A percentile compares a stretch with the other conserved stretches of the same genome.
phyloP scores from a whole-genome alignment of 2,329 filamentous ascomycete species.

The Pseudovirgaria hyperparasitica region DNA sequence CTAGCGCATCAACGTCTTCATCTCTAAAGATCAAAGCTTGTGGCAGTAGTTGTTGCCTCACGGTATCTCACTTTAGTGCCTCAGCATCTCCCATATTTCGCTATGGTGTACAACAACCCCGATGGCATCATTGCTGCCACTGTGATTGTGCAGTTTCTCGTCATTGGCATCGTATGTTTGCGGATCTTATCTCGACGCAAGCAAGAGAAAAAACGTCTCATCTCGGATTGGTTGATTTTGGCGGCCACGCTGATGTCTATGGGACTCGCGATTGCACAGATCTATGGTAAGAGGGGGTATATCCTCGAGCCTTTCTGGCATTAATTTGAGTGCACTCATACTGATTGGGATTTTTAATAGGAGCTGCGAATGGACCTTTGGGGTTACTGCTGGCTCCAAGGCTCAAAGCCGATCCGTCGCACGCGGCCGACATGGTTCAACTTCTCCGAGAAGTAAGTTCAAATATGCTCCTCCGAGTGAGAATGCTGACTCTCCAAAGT shows the following conservation, averaged over 20 bases:
- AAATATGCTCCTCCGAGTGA: neutral
- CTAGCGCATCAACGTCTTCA: no score
- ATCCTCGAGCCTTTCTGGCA: neutral
- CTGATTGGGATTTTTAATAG: neutral
- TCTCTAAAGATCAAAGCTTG: slow-evolving; percentile 3
- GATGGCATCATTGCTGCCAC: slow-evolving; percentile 4
- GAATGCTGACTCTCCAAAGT: slow-evolving; percentile 1
- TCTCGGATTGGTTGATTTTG: slow-evolving; percentile 4
- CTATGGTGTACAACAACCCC: slow-evolving; percentile 4
- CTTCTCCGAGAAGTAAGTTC: slow-evolving; percentile 3
- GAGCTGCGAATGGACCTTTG: neutral
- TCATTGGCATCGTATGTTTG: slow-evolving; percentile 2
- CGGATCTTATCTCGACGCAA: slow-evolving; percentile 2
- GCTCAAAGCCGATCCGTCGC: neutral
- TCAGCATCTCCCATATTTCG: neutral
- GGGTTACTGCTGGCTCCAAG: slow-evolving; percentile 1
- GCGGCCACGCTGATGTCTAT: slow-evolving; percentile 2
- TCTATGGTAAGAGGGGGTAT: slow-evolving; percentile 3
- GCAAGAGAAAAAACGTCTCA: slow-evolving; percentile 1
- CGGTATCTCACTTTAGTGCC: neutral
- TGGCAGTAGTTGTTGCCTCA: slow-evolving; percentile 1
- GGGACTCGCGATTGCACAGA: slow-evolving; percentile 2
- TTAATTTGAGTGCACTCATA: neutral
- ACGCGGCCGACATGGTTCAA: neutral
- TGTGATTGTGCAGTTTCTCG: slow-evolving; percentile 4